These are phyloP conservation scores for Abelmoschus esculentus DNA, from an alignment of 345 rosid genomes.

Conservation along the genomic window DNA sequence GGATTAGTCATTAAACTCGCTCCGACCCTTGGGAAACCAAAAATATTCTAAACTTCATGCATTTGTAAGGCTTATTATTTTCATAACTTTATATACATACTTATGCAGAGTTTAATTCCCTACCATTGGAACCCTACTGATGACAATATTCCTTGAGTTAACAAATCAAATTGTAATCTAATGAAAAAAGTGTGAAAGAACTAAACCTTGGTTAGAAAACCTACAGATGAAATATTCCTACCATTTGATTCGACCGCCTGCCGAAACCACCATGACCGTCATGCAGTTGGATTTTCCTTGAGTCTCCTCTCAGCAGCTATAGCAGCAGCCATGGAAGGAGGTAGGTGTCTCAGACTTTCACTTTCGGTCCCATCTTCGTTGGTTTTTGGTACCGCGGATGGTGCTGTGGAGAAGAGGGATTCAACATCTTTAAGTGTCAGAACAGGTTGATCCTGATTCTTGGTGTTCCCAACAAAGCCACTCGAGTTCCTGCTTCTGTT, in stretches of 20 bases:
- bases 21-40: too few relatives aligned
- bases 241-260: not conserved
- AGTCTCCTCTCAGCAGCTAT: conserved; percentile 86
- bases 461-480: conserved; percentile 68
- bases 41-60: not conserved
- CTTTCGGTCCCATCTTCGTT: conserved; percentile 29
- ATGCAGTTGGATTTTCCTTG: conserved; percentile 18
- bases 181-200: not conserved
- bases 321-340: conserved; percentile 78
- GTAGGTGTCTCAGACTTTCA: conserved; percentile 56
- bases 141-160: not conserved
- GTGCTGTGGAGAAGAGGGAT: conserved; percentile 47
- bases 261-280: not conserved
- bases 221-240: conserved; percentile 3
- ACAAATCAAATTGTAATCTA: not conserved
- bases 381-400: conserved; percentile 11
- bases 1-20: too few relatives aligned
- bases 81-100: not conserved
- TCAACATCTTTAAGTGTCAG: conserved; percentile 76
- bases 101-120: not conserved
- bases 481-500: conserved; percentile 62
- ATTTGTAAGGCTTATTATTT: not conserved
- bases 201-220: not conserved
- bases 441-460: conserved; percentile 78
- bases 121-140: not conserved